Base-by-base conservation (phyloP, 257 asterid species). In the Vinca minor region DNA sequence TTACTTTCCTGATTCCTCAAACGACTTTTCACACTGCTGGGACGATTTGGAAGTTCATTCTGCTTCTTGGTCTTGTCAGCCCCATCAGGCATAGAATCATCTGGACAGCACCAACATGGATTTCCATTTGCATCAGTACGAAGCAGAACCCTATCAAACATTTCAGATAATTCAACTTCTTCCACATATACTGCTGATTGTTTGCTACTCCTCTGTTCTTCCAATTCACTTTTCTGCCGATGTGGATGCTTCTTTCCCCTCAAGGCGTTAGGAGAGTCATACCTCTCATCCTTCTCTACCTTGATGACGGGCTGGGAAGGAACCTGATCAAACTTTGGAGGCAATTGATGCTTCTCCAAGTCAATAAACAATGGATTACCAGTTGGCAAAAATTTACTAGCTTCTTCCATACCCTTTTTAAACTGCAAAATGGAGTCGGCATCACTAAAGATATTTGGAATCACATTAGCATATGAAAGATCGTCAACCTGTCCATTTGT, bases 361-460 rank as follows among this genome's bases (percentile, higher is more conserved):
- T 92, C 95, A 45, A 92, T 78, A 64, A 81, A 68, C 80, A 92
- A 72, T 13, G 69, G 88, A 75, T 73, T 85, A 67, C 63, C 74
- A 41, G 78, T 58, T 1, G 96, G 96, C 61, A 92, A 87, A 67
- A 92, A 89, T 62, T 81, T 89, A 67, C 79, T 86, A 39, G 96
- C 98, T 81, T 89, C 98, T 77, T 89, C 98, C 95, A 84, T 70
- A 65, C 98, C 98, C 75, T 82, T 87, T 74, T 80, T 74, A 81
- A 89, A 89, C 78, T 89, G 98, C 78, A 82, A 73, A 65, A 89
- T 74, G 50, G 95, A 85, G 68, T 92, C 95, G 9, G 82, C 78
- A 68, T 85, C 80, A 15, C 64, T 78, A 70, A 86, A 86, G 25
- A 83, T 35, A 46, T 77, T 83, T 42, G 80, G 79, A 67, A 85